Evolutionary conservation across 768 basidiomycete genomes (phyloP), one percentile per base, ranked within the genome.

Genomic region (Clitopilus passeckerianus): DNA sequence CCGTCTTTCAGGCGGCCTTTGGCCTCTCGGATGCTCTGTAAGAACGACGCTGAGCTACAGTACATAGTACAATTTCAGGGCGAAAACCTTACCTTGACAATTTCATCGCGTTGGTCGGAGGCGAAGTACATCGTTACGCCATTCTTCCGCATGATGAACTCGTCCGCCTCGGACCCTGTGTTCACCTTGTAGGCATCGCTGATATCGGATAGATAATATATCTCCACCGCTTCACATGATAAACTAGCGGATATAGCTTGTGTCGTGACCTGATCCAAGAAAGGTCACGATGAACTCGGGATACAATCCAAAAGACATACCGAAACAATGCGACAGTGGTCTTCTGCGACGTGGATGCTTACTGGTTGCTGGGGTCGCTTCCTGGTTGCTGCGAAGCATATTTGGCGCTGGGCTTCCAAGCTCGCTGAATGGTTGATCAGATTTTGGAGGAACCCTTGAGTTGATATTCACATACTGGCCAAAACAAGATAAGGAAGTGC

Each of bases 181-280:
- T 86, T 84, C 20, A 93, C 85, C 50, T 89, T 90, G 72, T 93
- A 90, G 0, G 92, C 83, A 64, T 97, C 94, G 72, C 91, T 92
- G 62, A 97, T 82, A 60, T 95, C 93, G 3, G 81, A 73, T 23
- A 95, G 72, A 6, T 85, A 81, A 57, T 95, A 86, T 57, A 96
- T 85, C 65, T 97, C 94, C 0, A 88, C 90, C 1, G 90, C 85
- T 73, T 86, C 85, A 72, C 90, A 90, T 9, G 85, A 80, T 54
- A 93, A 72, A 0, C 77, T 74, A 1, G 88, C 82, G 4, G 87
- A 89, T 46, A 95, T 83, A 7, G 83, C 77, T 64, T 83, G 80
- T n/a, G 91, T 83, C 67, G 88, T 90, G 63, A 84, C 79, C 86
- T 90, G 64, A 23, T 63, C n/a, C 46, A 22, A 23, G 20, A 20